Percentiles rank a stretch among this genome's conserved stretches.
Conservation (phyloP, 2,329 filamentous ascomycete species). For the Colletotrichum magnum region DNA sequence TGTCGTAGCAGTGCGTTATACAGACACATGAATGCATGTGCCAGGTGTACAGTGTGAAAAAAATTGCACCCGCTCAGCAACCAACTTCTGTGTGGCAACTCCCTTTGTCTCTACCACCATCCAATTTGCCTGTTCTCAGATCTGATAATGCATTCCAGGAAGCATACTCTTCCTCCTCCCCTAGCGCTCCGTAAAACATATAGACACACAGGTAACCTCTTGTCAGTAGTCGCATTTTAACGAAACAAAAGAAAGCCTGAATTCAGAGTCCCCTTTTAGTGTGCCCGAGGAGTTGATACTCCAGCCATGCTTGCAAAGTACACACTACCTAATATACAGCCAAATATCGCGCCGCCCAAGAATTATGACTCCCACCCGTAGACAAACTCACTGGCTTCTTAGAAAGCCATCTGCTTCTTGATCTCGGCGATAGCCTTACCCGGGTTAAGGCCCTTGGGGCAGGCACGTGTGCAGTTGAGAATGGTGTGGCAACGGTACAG, state of each 20-base stretch:
- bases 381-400: constrained; percentile 39
- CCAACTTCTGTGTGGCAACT: constrained; percentile 18
- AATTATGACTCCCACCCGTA: constrained; percentile 38
- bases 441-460: constrained; percentile 98
- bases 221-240: constrained; percentile 24
- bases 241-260: constrained; percentile 40
- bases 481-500: constrained; percentile 99
- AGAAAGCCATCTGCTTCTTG: constrained; percentile 93
- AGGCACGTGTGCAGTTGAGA: constrained; percentile 97
- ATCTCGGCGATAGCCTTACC: constrained; percentile 96
- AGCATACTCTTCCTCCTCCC: not conserved
- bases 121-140: not conserved
- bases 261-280: constrained; percentile 40
- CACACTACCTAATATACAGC: constrained; percentile 42
- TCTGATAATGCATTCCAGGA: constrained; percentile 5
- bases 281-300: constrained; percentile 40
- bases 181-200: constrained; percentile 3
- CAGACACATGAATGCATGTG: too few species aligned
- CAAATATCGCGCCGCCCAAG: constrained; percentile 40
- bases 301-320: constrained; percentile 29
- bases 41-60: too few species aligned
- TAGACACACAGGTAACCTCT: constrained; percentile 17
- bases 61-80: not conserved
- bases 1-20: too few species aligned
- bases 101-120: not conserved